Evolutionary conservation across 2,329 filamentous ascomycete genomes (phyloP).

Genomic region (Amesomyces nigricolor): DNA sequence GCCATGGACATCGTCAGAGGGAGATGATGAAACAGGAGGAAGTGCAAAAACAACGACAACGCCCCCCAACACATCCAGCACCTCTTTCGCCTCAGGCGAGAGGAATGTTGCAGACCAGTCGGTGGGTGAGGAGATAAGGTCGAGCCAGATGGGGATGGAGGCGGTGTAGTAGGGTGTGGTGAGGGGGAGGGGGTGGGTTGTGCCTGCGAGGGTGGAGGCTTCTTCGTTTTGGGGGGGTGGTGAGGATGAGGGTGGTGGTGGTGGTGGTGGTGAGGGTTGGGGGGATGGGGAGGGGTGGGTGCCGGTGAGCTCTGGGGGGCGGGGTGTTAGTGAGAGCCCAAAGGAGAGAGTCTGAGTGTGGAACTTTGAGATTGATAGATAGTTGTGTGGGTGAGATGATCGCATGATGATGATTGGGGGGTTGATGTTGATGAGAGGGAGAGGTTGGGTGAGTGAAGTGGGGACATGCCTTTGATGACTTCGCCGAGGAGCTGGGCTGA

Average conservation of each 20-base stretch:
- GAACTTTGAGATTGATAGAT: not conserved
- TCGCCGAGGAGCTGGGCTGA: conserved; percentile 42
- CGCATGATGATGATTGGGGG: not conserved
- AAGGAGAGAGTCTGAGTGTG: too few species aligned
- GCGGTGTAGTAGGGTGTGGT: conserved; percentile 58
- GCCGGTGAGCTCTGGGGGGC: conserved; percentile 29
- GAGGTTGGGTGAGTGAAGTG: not conserved
- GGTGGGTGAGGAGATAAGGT: conserved; percentile 45
- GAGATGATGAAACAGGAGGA: conserved; percentile 1
- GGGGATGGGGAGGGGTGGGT: conserved; percentile 8
- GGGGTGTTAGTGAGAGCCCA: conserved; percentile 3
- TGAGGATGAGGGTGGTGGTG: conserved; percentile 2
- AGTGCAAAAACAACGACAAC: conserved; percentile 48
- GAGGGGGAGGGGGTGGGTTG: conserved; percentile 51
- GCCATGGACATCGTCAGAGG: too few species aligned
- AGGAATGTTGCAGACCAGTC: conserved; percentile 58
- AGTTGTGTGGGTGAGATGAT: not conserved
- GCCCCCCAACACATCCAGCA: conserved; percentile 55
- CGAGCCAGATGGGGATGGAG: conserved; percentile 61
- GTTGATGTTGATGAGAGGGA: not conserved
- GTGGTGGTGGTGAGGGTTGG: conserved; percentile 7
- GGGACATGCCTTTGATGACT: conserved; percentile 47
- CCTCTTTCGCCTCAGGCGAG: conserved; percentile 55
- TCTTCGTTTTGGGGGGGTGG: conserved; percentile 24
- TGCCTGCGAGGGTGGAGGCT: conserved; percentile 48